These are phyloP conservation scores for Chloris gayana DNA, from an alignment of 176 grass and related monocot species.

Conservation along the genomic window DNA sequence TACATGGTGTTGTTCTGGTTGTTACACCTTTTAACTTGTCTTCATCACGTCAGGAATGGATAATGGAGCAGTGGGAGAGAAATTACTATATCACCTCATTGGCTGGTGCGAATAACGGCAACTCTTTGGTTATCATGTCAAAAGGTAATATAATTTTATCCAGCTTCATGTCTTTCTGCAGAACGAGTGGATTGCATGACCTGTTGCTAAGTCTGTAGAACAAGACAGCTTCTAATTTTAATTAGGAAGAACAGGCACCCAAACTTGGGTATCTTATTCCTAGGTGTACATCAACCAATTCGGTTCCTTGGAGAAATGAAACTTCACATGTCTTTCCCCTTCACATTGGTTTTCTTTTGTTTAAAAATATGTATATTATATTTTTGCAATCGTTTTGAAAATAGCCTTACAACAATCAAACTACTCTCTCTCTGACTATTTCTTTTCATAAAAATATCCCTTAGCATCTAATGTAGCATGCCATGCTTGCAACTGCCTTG, in stretches of 20 bases:
- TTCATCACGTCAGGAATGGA: conserved; percentile 77
- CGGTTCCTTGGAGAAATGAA: not conserved
- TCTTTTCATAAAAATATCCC: not conserved
- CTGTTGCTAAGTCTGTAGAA: not conserved
- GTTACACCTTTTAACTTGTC: conserved; percentile 39
- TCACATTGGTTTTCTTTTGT: not conserved
- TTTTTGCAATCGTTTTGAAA: not conserved
- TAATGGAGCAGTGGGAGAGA: conserved; percentile 99
- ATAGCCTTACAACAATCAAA: not conserved
- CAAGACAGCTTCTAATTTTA: not conserved
- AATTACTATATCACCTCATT: conserved; percentile 90
- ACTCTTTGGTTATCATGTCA: conserved; percentile 94
- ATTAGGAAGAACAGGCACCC: not conserved
- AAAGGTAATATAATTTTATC: conserved; percentile 68
- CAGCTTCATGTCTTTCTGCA: conserved; percentile 37
- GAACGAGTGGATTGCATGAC: not conserved
- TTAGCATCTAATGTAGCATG: conserved; percentile 17
- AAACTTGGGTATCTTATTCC: no score
- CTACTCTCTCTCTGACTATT: not conserved
- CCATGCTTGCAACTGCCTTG: not conserved
- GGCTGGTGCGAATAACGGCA: conserved; percentile 71
- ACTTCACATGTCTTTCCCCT: not conserved
- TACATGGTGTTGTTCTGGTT: conserved; percentile 21
- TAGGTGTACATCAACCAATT: not conserved
- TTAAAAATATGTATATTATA: not conserved